These are phyloP conservation scores for Caryopteris hybrid DNA, from an alignment of 305 asterid species.

Conservation along the genomic window DNA sequence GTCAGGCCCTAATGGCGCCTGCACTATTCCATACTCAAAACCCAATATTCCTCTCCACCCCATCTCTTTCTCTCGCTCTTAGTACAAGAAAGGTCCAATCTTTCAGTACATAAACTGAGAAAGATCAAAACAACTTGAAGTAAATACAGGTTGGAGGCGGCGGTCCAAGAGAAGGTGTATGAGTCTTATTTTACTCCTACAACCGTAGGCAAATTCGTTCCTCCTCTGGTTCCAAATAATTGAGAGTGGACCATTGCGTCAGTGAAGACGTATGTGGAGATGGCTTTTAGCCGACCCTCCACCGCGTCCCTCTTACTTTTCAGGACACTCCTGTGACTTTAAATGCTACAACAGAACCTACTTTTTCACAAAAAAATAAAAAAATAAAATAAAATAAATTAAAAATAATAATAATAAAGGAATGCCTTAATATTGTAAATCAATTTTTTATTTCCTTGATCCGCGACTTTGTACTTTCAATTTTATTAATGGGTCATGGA, in stretches of 20 bases:
- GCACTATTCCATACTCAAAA: slow-evolving; percentile 77
- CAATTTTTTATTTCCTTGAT: too few species aligned
- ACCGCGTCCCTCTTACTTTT: not conserved
- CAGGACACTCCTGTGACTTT: too few species aligned
- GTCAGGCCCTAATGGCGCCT: slow-evolving; percentile 85
- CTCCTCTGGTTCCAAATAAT: not conserved
- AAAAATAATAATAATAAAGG: too few species aligned
- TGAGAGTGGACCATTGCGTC: slow-evolving; percentile 18
- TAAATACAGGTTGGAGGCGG: not conserved
- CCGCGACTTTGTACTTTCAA: too few species aligned
- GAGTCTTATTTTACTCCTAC: not conserved
- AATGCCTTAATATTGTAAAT: too few species aligned
- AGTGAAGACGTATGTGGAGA: slow-evolving; percentile 19
- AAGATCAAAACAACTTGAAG: too few species aligned
- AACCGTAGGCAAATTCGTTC: not conserved
- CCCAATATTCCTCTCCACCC: slow-evolving; percentile 86
- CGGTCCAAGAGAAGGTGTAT: not conserved
- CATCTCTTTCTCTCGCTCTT: slow-evolving; percentile 31
- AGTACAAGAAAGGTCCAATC: too few species aligned
- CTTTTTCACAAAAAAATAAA: too few species aligned
- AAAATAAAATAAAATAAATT: too few species aligned
- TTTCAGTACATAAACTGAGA: too few species aligned
- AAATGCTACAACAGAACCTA: too few species aligned
- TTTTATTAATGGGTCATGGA: too few species aligned
- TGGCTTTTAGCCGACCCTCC: not conserved